Evolutionary conservation across 306 rosid genomes (phyloP).

Genomic region (Erythrophleum fordii): DNA sequence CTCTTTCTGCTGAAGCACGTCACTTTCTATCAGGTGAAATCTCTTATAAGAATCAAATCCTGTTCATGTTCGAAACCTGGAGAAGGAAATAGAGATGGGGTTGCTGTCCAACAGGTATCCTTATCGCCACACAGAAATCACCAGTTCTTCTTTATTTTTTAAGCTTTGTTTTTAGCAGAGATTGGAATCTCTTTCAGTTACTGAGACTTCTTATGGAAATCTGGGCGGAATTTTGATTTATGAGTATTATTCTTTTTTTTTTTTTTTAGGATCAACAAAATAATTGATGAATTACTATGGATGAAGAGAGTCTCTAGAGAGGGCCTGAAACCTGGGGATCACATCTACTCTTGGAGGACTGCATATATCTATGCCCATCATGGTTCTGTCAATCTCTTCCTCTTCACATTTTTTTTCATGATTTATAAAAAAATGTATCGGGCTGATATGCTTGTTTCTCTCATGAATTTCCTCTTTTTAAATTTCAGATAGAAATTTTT

Average conservation of each 20-base stretch:
- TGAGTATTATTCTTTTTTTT: neutral
- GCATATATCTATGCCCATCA: conserved; percentile 95
- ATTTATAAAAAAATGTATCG: too few relatives aligned
- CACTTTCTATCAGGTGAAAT: too few relatives aligned
- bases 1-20: too few relatives aligned
- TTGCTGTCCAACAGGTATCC: conserved; percentile 77
- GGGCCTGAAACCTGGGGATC: conserved; percentile 86
- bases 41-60: too few relatives aligned
- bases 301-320: conserved; percentile 56
- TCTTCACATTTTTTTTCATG: neutral
- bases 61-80: neutral
- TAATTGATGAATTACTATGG: conserved; percentile 11
- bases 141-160: neutral
- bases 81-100: conserved; percentile 54
- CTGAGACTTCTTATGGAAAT: neutral
- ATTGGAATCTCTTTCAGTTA: conserved; percentile 10
- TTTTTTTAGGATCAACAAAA: neutral
- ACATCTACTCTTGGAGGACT: conserved; percentile 88
- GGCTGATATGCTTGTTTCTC: too few relatives aligned
- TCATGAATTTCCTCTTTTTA: too few relatives aligned
- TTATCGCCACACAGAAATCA: neutral
- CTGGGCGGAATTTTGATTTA: conserved; percentile 1
- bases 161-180: neutral
- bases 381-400: conserved; percentile 51
- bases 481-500: too few relatives aligned